A percentile compares a stretch with the other conserved stretches of the same genome.
Evolutionary conservation across 495 filamentous ascomycete genomes (phyloP).

Genomic region (Penicillium longicatenatum): DNA sequence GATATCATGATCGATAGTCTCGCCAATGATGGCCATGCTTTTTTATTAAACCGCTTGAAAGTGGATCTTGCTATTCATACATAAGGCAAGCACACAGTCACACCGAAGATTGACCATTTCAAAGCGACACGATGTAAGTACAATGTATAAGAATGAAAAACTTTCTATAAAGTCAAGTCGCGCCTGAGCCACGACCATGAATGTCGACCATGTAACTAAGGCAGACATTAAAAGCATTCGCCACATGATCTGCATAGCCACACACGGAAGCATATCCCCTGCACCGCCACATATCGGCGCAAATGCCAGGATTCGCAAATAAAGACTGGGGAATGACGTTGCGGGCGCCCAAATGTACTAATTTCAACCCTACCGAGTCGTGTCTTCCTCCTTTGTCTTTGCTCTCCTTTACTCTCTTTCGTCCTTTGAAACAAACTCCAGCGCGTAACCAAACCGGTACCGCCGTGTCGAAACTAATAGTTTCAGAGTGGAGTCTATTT

Average conservation of each 20-base stretch:
- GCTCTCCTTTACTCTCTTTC: conserved; percentile 2
- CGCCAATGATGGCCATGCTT: too few relatives aligned
- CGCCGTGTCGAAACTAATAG: conserved; percentile 5
- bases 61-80: too few relatives aligned
- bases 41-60: too few relatives aligned
- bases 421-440: not conserved
- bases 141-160: not conserved
- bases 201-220: not conserved
- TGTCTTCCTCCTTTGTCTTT: not conserved
- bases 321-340: conserved; percentile 7
- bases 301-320: conserved; percentile 1
- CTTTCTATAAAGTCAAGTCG: not conserved
- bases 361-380: not conserved
- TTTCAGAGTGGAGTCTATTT: conserved; percentile 20
- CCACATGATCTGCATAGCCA: not conserved
- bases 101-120: too few relatives aligned
- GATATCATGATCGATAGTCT: too few relatives aligned
- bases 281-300: conserved; percentile 7
- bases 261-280: not conserved
- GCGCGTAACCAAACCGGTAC: conserved; percentile 22
- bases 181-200: not conserved
- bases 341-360: conserved; percentile 1
- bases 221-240: not conserved
- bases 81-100: too few relatives aligned
- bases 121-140: not conserved